Conservation (phyloP, 176 grass and related monocot species). For the Puccinellia tenuiflora region DNA sequence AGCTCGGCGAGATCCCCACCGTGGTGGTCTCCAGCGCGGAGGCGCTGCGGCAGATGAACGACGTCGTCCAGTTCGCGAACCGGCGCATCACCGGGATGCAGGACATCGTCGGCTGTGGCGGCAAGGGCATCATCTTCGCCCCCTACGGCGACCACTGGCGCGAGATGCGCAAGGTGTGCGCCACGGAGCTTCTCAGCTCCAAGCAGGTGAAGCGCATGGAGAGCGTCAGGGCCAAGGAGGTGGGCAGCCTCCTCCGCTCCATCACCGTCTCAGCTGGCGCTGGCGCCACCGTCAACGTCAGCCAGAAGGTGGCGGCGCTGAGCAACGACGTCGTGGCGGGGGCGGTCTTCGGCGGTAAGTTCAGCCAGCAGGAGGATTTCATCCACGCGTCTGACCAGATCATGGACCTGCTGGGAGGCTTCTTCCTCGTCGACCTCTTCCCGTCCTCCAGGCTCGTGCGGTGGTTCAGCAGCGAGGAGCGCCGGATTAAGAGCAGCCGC, state of each 20-base stretch:
- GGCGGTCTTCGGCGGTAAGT: neutral
- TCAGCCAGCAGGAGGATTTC: neutral
- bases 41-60: neutral
- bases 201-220: neutral
- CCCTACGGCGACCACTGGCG: slow-evolving; percentile 84
- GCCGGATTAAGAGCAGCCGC: neutral
- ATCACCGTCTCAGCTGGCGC: neutral
- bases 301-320: neutral
- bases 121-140: neutral
- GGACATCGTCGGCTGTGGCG: neutral
- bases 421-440: neutral
- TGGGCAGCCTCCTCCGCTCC: neutral
- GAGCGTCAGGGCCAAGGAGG: neutral
- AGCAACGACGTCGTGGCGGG: neutral
- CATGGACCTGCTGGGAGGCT: neutral
- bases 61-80: neutral
- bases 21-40: neutral
- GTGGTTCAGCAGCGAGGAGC: neutral
- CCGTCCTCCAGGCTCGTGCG: neutral
- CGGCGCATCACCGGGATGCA: neutral
- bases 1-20: neutral
- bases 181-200: neutral
- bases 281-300: neutral
- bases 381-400: neutral
- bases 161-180: slow-evolving; percentile 46